Base-by-base conservation (phyloP, 306 rosid genomes). In the Lathyrus sativus region DNA sequence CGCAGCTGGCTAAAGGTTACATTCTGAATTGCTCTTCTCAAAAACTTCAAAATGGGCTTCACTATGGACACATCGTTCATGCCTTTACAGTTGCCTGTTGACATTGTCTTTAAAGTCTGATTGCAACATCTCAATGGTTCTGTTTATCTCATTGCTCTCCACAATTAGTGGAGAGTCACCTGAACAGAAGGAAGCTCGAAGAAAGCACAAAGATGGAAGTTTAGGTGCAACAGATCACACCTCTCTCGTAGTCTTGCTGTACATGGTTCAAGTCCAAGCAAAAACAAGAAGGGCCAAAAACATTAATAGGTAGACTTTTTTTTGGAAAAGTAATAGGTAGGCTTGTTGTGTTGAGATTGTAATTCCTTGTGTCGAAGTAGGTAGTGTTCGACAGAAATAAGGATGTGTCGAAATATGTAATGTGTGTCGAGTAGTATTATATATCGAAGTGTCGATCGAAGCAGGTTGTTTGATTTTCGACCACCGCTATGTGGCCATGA, bases 41-140 rank as follows among this genome's bases (percentile, higher is more conserved):
- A 51, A 18, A 51, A 24, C 9, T 55, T 55, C 33, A 55, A 50
- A 50, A 50, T 15, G 28, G 56, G 56, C 56, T 50, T 50, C 56
- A 50, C 56, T 17, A 17, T 50, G 56, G 56, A 17, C 6, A 17
- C 56, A 17, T 17, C 11, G 7, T 17, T 50, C 11, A 50, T 50
- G 28, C 56, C 56, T 49, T 49, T 49, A 49, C 17, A 11, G 10
- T 15, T 50, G 56, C 28, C 4, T 46, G 51, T n/a, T 46, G 9
- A n/a, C 51, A 45, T 6, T 45, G 51, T n/a, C 19, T 46, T 51
- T 51, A 22, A 51, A 3, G 3, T 51, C 58, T 51, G 3, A 9
- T 8, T 51, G 58, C 58, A 51, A 51, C 58, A 10, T 54, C n/a
- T 56, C 39, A 56, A 11, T 12, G 19, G 62, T 56, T 56, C 39